These are phyloP conservation scores for Beauveria medogensis DNA, from an alignment of 2,329 filamentous ascomycete species.

Conservation along the genomic window DNA sequence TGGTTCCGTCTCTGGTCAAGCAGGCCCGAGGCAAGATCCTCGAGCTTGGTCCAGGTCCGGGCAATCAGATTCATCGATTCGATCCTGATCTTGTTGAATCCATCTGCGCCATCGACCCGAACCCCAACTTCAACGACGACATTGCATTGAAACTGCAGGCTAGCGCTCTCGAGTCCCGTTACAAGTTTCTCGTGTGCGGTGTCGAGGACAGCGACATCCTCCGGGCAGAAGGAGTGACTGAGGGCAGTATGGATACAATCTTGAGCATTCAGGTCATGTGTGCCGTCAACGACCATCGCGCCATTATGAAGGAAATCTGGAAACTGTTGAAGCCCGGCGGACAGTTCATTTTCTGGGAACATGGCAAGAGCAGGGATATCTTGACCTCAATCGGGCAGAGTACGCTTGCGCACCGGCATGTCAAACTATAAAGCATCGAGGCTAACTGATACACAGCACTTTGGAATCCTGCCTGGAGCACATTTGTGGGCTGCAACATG, in stretches of 20 bases:
- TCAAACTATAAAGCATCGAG: too few relatives aligned
- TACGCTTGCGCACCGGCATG: neutral
- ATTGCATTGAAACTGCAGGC: slow-evolving; percentile 25
- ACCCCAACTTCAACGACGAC: slow-evolving; percentile 22
- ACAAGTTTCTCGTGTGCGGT: slow-evolving; percentile 28
- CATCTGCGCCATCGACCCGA: slow-evolving; percentile 35
- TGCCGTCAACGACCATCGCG: slow-evolving; percentile 23
- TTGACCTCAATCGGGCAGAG: neutral
- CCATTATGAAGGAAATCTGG: slow-evolving; percentile 26
- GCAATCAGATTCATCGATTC: slow-evolving; percentile 34
- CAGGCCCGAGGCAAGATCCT: slow-evolving; percentile 21
- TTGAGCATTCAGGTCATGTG: slow-evolving; percentile 35
- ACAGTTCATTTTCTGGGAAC: slow-evolving; percentile 38
- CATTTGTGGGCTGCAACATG: slow-evolving; percentile 4
- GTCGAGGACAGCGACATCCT: slow-evolving; percentile 31
- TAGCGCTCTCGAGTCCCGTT: slow-evolving; percentile 23
- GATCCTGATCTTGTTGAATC: slow-evolving; percentile 22
- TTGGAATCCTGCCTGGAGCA: slow-evolving; percentile 9
- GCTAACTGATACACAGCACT: neutral
- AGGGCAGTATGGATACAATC: slow-evolving; percentile 30
- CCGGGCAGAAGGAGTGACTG: slow-evolving; percentile 25
- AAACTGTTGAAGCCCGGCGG: slow-evolving; percentile 37
- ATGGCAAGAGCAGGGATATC: slow-evolving; percentile 18
- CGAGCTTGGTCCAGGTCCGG: slow-evolving; percentile 35
- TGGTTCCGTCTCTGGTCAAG: slow-evolving; percentile 2